phyloP scores from a whole-genome alignment of 1,284 basidiomycete species.

The Puccinia sorghi region DNA sequence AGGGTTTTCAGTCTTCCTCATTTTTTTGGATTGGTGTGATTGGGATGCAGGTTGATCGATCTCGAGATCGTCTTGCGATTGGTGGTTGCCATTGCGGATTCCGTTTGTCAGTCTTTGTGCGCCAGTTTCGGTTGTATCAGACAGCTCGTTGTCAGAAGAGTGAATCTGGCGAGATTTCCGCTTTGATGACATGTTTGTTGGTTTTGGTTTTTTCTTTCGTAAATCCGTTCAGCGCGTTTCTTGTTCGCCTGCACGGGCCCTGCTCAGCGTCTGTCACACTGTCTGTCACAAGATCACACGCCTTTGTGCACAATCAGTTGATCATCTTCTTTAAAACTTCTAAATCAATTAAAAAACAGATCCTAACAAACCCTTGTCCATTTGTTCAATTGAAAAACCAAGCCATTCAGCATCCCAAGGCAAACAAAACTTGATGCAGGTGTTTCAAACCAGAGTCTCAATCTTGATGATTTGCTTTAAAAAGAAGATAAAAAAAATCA shows the following conservation, averaged over 20 bases:
- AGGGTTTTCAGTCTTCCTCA: constrained; percentile 4
- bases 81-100: background rate
- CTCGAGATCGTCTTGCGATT: background rate
- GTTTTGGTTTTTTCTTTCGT: background rate
- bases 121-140: background rate
- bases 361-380: no score
- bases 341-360: no score
- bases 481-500: no score
- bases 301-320: no score
- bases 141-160: background rate
- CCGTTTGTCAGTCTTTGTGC: background rate
- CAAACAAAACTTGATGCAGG: no score
- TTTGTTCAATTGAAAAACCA: no score
- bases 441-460: no score
- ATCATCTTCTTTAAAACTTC: no score
- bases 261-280: background rate
- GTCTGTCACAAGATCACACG: background rate
- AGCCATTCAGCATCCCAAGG: no score
- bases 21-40: constrained; percentile 11
- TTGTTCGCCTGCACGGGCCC: background rate
- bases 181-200: constrained; percentile 16
- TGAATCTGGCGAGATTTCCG: constrained; percentile 18
- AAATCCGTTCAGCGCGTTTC: background rate
- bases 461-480: no score
- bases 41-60: background rate